Base-by-base conservation (phyloP, 495 filamentous ascomycete species). In the Hypoxylon fuscum region DNA sequence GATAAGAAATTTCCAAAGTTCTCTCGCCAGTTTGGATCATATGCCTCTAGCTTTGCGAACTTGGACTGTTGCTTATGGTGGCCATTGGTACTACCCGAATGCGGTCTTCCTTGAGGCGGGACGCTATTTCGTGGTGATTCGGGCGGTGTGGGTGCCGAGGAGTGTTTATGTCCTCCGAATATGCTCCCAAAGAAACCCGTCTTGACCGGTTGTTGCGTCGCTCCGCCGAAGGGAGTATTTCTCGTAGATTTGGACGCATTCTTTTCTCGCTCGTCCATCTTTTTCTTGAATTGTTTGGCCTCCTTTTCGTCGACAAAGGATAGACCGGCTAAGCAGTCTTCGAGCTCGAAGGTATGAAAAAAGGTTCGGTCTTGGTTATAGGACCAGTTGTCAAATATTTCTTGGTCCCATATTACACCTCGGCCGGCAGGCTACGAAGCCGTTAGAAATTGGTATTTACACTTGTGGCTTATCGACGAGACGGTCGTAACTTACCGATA, bases 381-480 rank as follows among this genome's bases (percentile, higher is more conserved):
- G 32, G 82, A 82, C 79, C 96, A 98, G 41, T 86, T 88, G 49
- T 98, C 93, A 73, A 93, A 98, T 64, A 98, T 89, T 74, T 98
- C 95, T 77, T 97, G 93, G 71, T 98, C 95, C 95, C 95, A 98
- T 65, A 98, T 88, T 21, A 98, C 96, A 44, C 96, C 95, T 66
- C 88, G 85, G 73, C 86, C 87, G 41, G 89, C 80, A 29, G 90
- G 83, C 92, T 96, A 66, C 41, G 15, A 11, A 42, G 11, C 41
- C 41, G 72, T 79, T 59, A 74, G 67, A 15, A 59, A 40, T 35
- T 45, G 20, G 54, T 23, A 32, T 20, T 11, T 9, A 14, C 21
- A 22, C 42, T 41, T 43, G 41, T 21, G 45, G 17, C 23, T 31
- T 38, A 29, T 44, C 10, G 20, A 21, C 38, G 1, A 35, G 25